Base-by-base conservation (phyloP, 805 yeast genomes). In the Starmerella etchellsii region DNA sequence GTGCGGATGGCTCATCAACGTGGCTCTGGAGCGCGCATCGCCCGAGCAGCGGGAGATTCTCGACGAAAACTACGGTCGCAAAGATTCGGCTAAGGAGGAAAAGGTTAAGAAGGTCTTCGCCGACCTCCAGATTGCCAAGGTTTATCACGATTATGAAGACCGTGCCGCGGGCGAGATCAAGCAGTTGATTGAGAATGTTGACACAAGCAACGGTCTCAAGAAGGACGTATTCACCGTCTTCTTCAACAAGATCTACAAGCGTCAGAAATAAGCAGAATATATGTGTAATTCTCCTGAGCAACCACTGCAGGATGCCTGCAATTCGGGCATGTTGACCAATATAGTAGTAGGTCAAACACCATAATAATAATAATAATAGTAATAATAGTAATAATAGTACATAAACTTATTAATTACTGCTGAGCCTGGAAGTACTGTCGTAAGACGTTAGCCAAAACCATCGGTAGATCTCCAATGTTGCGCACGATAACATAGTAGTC, bases 1-100 rank as follows among this genome's bases (percentile, higher is more conserved):
- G 65, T 91, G 99, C 65, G 81, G 95, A 33, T 91, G 99, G 99
- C 77, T 91, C 41, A 73, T 91, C 55, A 91, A 91, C 70, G 81
- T 83, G 53, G 98, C 98, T 7, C 73, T 91, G 54, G 71, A 78
- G 60, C 66, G 77, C 51, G 88, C 74, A 39, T 69, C 73, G 22
- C 74, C 84, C 31, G 91, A 77, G 49, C 96, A 91, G 68, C 80
- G 96, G 63, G 62, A 68, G 51, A 44, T 80, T 3, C 72, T 91
- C 51, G 97, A 91, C 57, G 78, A 69, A 36, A 83, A 91, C 69
- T 91, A 91, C 60, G 99, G 98, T 53, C 69, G 73, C 55, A 91
- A 85, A 64, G 76, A 82, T 57, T 63, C 74, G 40, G 72, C 70
- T 40, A 55, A 60, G 46, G 97, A 88, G 66, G 70, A 70, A 35